Base-by-base conservation (phyloP, 177 flowering plant species). In the Tripterygium wilfordii region DNA sequence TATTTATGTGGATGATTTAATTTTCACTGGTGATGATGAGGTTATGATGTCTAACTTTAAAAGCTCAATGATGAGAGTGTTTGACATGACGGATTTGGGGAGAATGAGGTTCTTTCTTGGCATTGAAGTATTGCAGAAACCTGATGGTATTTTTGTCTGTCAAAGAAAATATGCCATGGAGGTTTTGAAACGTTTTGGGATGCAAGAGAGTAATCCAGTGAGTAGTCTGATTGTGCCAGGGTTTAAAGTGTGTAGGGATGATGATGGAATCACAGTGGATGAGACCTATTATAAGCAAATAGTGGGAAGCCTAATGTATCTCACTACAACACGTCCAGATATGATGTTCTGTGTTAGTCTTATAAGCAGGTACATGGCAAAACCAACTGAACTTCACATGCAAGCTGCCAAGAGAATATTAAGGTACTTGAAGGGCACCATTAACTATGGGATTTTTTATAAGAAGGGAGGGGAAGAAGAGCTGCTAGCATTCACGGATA, bases 221-320 rank as follows among this genome's bases (percentile, higher is more conserved):
- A 9, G 21, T 39, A 39, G 24, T 39, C 43, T n/a, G 6, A 39
- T 39, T 39, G 43, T 39, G 13, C 43, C 43, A 3, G 23, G 43
- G 4, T 5, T 2, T n/a, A 39, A n/a, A 20, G 6, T 39, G 21
- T 10, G 10, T 9, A 17, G 18, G 24, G 43, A 39, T 39, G 43
- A 39, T 19, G 8, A 39, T 17, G 43, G 43, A 17, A n/a, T 39
- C 18, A 17, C 5, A 17, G 24, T 39, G 6, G 43, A 39, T 20
- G 24, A 39, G 43, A 5, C 21, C 3, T 39, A 17, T 20, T 39
- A 39, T 13, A 39, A 39, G 14, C 14, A 39, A 4, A n/a, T 39
- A 8, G 24, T 39, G 6, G 21, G 23, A 39, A 17, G 43, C 24
- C 43, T 39, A 3, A 39, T 39, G 21, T 35, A 35, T 35, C 38